Evolutionary conservation across 2,329 filamentous ascomycete genomes (phyloP), one percentile per base, ranked within the genome.

Genomic region (Paraphaeosphaeria sporulosa): DNA sequence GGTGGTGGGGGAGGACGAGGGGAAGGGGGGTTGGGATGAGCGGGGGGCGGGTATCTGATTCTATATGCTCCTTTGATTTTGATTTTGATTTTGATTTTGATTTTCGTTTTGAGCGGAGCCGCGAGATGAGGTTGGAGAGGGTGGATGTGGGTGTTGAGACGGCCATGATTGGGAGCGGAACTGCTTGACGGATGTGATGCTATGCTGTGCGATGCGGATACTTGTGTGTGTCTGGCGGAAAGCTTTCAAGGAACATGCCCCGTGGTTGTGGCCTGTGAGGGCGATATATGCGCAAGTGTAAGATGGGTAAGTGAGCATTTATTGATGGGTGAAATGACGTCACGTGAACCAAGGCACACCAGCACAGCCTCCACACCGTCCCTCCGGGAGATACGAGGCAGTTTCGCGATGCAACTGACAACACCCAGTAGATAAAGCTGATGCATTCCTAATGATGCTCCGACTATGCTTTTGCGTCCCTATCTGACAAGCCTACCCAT

Each of bases 1-100:
- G 71, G 58, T 78, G 75, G 54, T 72, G 64, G 36, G 71, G 66
- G 2, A 75, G 64, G 34, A 78, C 71, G n/a, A 77, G 58, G 1
- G 75, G 73, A 1, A 78, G 58, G 1, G 69, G 69, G 5, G 65
- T 68, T 1, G 61, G 55, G 7, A 63, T 63, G 1, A 77, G 64
- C 10, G 72, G 63, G 7, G 66, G 64, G n/a, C 66, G 59, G 25
- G 63, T 55, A 42, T 73, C 67, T 27, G 25, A 6, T 6, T 27
- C 25, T 27, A 4, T 27, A 6, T 4, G 25, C 25, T 27, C 25
- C n/a, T 1, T 40, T 17, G 17, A 9, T 40, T 5, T 40, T 17
- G 13, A 15, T 60, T 30, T 4, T 54, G 7, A 2, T 32, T 68
- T 72, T 43, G 63, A 61, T 40, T n/a, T 40, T 15, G 13, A 15